Evolutionary conservation across 345 rosid genomes (phyloP), one percentile per base, ranked within the genome.

Genomic region (Pugionium dolabratum): DNA sequence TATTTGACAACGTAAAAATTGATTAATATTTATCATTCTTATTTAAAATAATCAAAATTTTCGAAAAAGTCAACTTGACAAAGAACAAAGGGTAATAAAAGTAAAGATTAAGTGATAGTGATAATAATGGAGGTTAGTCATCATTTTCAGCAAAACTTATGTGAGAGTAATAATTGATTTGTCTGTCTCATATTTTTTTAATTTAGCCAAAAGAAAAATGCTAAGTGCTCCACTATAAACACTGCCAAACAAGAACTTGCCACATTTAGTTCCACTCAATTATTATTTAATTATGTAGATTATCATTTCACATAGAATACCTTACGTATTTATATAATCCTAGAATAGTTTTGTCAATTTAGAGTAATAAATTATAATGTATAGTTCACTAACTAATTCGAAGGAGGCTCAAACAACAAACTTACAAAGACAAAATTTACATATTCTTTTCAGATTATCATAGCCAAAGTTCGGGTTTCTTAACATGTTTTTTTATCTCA

Each of bases 151-250:
- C 50, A 50, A 59, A 48, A 39, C 4, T 59, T 49, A 59, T 49
- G 26, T 39, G 44, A 48, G 59, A 39, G 59, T 58, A 58, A 49
- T 64, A 57, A 34, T 50, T 72, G 42, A 43, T 48, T 49, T 50
- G 58, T 49, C 59, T 57, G 40, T 7, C 60, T 33, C 10, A 40
- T 31, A 50, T 4, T 28, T 37, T 11, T 62, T 40, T 26, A n/a
- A 72, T 56, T 33, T 56, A 48, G 66, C 65, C n/a, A 33, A 72
- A 64, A 40, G 69, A 62, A 71, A 53, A 62, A 42, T 62, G 56
- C 42, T 41, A 41, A 71, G 76, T 64, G 76, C 59, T 72, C 76
- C 76, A 72, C 76, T 72, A 72, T 57, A 43, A 64, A 50, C 54
- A 64, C 66, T 64, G 34, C 11, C 70, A 56, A 72, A 58, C 66